Base-by-base conservation (phyloP, 345 rosid species). In the Cardamine resedifolia region DNA sequence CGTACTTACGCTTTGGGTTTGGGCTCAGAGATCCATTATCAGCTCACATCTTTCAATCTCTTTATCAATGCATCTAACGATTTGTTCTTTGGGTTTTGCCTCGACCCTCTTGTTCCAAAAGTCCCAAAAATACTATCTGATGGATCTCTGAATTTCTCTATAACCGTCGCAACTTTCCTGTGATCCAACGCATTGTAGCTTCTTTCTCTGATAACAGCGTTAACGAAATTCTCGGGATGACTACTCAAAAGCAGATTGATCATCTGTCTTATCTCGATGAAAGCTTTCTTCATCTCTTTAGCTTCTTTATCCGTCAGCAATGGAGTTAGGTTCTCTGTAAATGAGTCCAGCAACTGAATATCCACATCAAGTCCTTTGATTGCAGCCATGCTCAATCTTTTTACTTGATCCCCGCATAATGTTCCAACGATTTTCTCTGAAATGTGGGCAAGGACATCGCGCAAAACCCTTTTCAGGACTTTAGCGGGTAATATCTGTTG, bases 81-180 rank as follows among this genome's bases (percentile, higher is more conserved):
- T 80, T 95, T 92, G 86, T 88, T 92, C 83, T 90, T 95, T 0
- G 98, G 88, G 61, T 92, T 95, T 78, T 83, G 91, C 83, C 79
- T 86, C 67, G 89, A 78, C 71, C 92, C 97, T 81, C 99, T 87
- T 68, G 86, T 84, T 44, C 97, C 97, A 72, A 95, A 95, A 27
- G 96, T 88, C 52, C 96, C 94, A 65, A 95, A 95, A 34, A 91
- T 82, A 77, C 97, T 80, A 33, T 95, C 97, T 11, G 97, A 81
- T 67, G 91, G 89, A 79, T 95, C 99, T 76, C 79, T 91, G 77
- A 91, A 72, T 83, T 95, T 95, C 86, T 95, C 99, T 12, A 90
- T 83, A 50, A 95, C 84, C 6, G 81, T 80, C 36, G 87, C 83
- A 28, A 95, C 93, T 81, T 90, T 91, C 83, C 89, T 83, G 72